Base-by-base conservation (phyloP, 768 basidiomycete species). In the Phaeolepiota aurea region DNA sequence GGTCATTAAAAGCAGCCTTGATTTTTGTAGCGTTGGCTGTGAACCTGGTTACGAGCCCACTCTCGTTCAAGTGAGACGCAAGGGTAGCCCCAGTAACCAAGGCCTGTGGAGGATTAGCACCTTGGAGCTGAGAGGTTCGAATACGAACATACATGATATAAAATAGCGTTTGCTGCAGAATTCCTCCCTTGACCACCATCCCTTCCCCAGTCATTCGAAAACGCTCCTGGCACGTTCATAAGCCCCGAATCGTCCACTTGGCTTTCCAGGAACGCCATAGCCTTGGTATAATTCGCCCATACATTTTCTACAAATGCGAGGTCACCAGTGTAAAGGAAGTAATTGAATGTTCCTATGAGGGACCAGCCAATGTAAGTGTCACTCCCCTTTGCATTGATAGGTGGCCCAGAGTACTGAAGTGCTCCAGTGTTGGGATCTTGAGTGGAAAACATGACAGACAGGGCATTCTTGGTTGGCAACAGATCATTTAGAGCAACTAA, bases 291-390 rank as follows among this genome's bases (percentile, higher is more conserved):
- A 55, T 73, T 72, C 20, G 54, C 48, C 72, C 73, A 75, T 5
- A 70, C 56, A 5, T 44, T 48, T 43, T 56, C 38, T 2, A 73
- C 59, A 52, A 72, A 72, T 2, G 52, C 64, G 30, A 55, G 47
- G 46, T 75, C 72, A 1, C 72, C 72, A 2, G 71, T 69, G 49
- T 72, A 75, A 11, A 72, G 46, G 42, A 55, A 69, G 46, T 71
- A 69, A 52, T 52, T 62, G 40, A 61, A 54, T 3, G 59, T 58
- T 3, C 61, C 62, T 39, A 75, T 70, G 43, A 75, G 58, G 18
- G 72, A 69, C 71, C 71, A 74, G 7, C 64, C 56, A 38, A 72
- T 71, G 45, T 74, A 75, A 0, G 72, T 73, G 44, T 66, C 66
- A 34, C 61, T 61, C 12, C 56, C 61, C 20, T 39, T 51, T 25